Base-by-base conservation (phyloP, 2,329 filamentous ascomycete species). In the Paraphoma chrysanthemicola region DNA sequence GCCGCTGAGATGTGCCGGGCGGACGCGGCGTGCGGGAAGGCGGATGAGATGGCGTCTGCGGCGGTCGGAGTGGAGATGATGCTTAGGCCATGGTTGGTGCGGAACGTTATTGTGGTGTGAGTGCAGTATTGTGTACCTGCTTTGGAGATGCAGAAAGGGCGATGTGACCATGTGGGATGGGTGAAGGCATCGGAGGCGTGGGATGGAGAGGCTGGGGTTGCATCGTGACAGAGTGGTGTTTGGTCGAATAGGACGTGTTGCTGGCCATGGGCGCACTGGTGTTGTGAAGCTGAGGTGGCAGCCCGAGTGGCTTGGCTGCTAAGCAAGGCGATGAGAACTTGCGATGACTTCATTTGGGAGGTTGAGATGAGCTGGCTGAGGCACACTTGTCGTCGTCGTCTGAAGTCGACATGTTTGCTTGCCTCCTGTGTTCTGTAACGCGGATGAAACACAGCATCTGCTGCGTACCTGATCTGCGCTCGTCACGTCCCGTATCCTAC, bases 11-110 rank as follows among this genome's bases (percentile, higher is more conserved):
- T 11, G 16, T 38, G 31, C 3, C 41, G 43, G 7, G 43, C 50
- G 11, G 51, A 38, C 12, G 28, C 38, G 12, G 56, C 51, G 18
- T 53, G 42, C 18, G 47, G 23, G 16, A 64, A 63, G 29, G 58
- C 53, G n/a, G 51, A 38, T 7, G 57, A 52, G 31, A 63, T 60
- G 8, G 56, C 55, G 8, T 60, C 48, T 14, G 62, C 61, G 18
- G 67, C 67, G 23, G 53, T 18, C 4, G 64, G 44, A n/a, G 46
- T 65, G 29, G 62, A 57, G 41, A 68, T 66, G 48, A 68, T 60
- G 48, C 66, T 68, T 11, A 70, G 45, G 28, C 64, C 61, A 39
- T 58, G 54, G 17, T 54, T 58, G 18, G 43, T 50, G n/a, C 62
- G 59, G 36, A 59, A 60, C 23, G 47, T 12, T 11, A 44, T 31